A percentile compares a stretch with the other conserved stretches of the same genome.
phyloP scores from a whole-genome alignment of 495 filamentous ascomycete species.

The Barbatosphaeria neglecta region DNA sequence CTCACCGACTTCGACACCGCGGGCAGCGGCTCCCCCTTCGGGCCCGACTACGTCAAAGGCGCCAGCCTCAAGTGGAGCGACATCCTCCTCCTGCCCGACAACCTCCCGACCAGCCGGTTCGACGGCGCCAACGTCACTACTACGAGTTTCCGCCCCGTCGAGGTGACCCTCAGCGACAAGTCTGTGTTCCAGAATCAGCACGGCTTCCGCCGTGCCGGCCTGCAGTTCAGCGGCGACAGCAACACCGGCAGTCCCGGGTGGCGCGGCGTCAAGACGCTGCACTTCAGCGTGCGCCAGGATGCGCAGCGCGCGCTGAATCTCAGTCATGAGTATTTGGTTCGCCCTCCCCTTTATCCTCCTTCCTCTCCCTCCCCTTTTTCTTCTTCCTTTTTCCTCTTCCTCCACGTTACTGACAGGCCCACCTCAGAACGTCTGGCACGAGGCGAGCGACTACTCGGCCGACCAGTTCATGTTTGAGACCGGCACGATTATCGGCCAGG shows the following conservation, averaged over 20 bases:
- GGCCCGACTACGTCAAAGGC: constrained; percentile 36
- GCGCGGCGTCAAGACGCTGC: constrained; percentile 38
- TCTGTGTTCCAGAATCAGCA: constrained; percentile 43
- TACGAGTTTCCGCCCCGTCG: constrained; percentile 21
- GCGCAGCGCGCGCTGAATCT: constrained; percentile 33
- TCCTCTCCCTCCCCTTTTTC: no score
- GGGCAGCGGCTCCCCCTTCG: constrained; percentile 27
- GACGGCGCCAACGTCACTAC: constrained; percentile 12
- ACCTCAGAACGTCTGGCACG: constrained; percentile 41
- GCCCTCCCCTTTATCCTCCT: not conserved
- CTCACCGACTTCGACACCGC: constrained; percentile 31
- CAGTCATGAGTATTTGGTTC: constrained; percentile 42
- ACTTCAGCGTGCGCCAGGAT: constrained; percentile 43
- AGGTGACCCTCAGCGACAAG: constrained; percentile 38
- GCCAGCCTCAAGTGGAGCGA: constrained; percentile 30
- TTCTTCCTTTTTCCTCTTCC: no score
- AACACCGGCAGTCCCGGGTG: constrained; percentile 36
- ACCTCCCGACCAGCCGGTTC: constrained; percentile 24
- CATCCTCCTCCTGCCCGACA: constrained; percentile 30
- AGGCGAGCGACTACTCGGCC: constrained; percentile 39
- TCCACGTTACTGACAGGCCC: no score
- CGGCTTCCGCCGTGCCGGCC: constrained; percentile 44
- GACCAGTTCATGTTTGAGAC: constrained; percentile 47
- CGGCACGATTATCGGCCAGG: constrained; percentile 46
- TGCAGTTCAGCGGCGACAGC: constrained; percentile 34